Evolutionary conservation across 2,329 filamentous ascomycete species (phyloP).

Genomic region (Ascochyta pisi): DNA sequence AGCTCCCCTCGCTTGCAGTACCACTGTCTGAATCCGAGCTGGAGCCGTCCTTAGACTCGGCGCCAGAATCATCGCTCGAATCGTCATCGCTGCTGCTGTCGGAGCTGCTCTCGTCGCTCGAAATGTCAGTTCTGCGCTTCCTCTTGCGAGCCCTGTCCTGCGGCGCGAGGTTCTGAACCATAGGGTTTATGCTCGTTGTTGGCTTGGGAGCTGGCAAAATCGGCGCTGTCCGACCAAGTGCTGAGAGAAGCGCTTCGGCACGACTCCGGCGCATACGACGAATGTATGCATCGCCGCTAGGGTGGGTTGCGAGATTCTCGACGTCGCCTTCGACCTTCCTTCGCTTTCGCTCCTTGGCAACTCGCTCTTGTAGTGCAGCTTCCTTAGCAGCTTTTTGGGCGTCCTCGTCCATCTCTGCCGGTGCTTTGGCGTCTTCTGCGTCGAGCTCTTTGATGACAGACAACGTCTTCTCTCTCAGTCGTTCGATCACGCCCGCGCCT

Average conservation of each 20-base stretch:
- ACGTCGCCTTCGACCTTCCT: slow-evolving; percentile 41
- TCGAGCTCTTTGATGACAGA: slow-evolving; percentile 65
- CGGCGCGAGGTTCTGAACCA: slow-evolving; percentile 23
- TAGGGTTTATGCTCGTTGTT: slow-evolving; percentile 23
- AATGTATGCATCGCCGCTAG: slow-evolving; percentile 39
- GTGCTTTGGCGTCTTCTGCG: slow-evolving; percentile 33
- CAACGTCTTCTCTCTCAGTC: slow-evolving; percentile 71
- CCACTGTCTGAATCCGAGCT: slow-evolving; percentile 15
- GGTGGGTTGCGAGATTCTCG: slow-evolving; percentile 32
- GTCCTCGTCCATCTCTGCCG: slow-evolving; percentile 44
- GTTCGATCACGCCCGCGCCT: slow-evolving; percentile 70
- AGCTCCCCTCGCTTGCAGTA: slow-evolving; percentile 3
- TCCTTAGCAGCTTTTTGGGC: slow-evolving; percentile 47
- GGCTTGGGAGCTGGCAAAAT: slow-evolving; percentile 24
- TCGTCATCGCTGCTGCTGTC: slow-evolving; percentile 38
- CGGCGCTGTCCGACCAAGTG: slow-evolving; percentile 37
- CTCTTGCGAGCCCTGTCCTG: slow-evolving; percentile 31
- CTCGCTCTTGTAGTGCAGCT: slow-evolving; percentile 44
- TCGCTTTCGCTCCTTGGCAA: slow-evolving; percentile 41
- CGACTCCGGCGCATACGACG: slow-evolving; percentile 44
- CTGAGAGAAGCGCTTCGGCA: slow-evolving; percentile 40
- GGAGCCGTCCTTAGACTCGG: slow-evolving; percentile 24
- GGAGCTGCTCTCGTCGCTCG: slow-evolving; percentile 45
- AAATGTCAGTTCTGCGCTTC: slow-evolving; percentile 38
- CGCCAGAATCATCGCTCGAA: slow-evolving; percentile 30